phyloP scores from a whole-genome alignment of 345 rosid genomes.

The Citrus trifoliata region DNA sequence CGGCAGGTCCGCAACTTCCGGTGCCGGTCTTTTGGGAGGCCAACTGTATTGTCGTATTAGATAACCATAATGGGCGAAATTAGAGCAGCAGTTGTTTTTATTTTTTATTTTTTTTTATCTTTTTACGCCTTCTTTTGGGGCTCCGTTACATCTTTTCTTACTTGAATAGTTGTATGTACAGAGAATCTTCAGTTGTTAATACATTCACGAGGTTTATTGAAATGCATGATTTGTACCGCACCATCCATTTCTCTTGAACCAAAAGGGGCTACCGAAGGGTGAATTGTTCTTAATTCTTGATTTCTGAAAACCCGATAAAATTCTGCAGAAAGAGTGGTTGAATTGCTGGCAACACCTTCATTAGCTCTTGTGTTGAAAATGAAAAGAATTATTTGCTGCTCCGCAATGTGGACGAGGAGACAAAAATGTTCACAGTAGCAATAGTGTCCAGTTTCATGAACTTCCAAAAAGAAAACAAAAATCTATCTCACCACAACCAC shows the following conservation, averaged over 20 bases:
- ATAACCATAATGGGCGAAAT: not conserved
- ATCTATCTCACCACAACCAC: too few relatives aligned
- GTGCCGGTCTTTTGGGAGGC: slow-evolving; percentile 1
- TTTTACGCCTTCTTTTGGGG: not conserved
- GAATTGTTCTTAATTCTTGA: not conserved
- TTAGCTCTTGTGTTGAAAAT: too few relatives aligned
- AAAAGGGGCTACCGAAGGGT: not conserved
- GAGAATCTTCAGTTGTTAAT: slow-evolving; percentile 14
- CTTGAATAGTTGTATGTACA: slow-evolving; percentile 24
- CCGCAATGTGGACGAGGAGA: too few relatives aligned
- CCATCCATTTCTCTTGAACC: too few relatives aligned
- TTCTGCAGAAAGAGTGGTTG: too few relatives aligned
- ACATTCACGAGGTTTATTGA: slow-evolving; percentile 1
- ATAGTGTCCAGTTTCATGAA: too few relatives aligned
- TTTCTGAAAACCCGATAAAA: too few relatives aligned
- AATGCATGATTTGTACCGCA: not conserved
- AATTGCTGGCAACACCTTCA: too few relatives aligned
- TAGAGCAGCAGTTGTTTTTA: slow-evolving; percentile 9
- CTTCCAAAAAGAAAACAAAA: too few relatives aligned
- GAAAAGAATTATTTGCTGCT: too few relatives aligned
- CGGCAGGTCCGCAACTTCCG: not conserved
- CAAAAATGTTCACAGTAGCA: too few relatives aligned
- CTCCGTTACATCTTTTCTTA: slow-evolving; percentile 6
- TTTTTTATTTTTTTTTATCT: not conserved
- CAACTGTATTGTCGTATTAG: slow-evolving; percentile 6